phyloP scores from a whole-genome alignment of 306 rosid species.

The Crotalaria pallida region DNA sequence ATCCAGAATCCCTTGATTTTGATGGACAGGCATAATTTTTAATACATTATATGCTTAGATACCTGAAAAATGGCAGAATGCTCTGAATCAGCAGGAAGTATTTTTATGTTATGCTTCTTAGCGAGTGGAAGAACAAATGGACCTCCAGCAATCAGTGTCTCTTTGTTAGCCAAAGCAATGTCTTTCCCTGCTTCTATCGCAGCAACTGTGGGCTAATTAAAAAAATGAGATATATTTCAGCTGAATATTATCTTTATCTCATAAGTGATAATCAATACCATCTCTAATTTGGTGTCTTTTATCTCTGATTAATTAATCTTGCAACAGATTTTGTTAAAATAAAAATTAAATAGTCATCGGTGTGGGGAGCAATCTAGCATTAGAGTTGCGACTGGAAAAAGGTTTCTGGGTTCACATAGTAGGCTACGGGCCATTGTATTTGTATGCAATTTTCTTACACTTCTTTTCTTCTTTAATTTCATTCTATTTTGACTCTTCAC shows the following conservation, averaged over 20 bases:
- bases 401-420: neutral
- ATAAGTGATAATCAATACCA: neutral
- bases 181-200: conserved; percentile 99
- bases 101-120: conserved; percentile 82
- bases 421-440: neutral
- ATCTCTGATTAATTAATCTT: neutral
- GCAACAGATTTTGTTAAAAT: neutral
- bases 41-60: neutral
- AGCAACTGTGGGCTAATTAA: conserved; percentile 90
- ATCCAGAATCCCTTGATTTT: conserved; percentile 6
- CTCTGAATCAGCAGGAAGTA: conserved; percentile 99
- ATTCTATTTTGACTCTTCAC: neutral
- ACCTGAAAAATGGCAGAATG: conserved; percentile 99
- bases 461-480: neutral
- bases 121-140: conserved; percentile 99
- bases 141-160: conserved; percentile 97
- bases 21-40: neutral
- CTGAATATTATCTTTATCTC: conserved; percentile 15
- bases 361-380: neutral
- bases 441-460: neutral
- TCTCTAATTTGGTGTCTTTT: neutral
- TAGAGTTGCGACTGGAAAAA: neutral
- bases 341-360: neutral
- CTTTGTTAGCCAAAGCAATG: conserved; percentile 98
- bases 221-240: conserved; percentile 36